Evolutionary conservation across 1,139 yeast genomes (phyloP), one percentile per base, ranked within the genome.

Genomic region (Pichia sp.): DNA sequence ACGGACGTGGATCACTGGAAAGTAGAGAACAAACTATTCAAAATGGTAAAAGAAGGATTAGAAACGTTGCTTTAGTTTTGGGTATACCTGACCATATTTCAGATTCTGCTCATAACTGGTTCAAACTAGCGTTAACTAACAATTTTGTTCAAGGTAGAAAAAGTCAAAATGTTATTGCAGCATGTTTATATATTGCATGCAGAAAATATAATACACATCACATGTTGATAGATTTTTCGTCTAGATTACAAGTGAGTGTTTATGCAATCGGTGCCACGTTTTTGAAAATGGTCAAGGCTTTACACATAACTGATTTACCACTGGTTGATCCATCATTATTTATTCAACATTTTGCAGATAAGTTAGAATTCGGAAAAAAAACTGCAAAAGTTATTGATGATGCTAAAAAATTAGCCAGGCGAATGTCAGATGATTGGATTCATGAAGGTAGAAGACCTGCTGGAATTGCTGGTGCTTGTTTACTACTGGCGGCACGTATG

Each of bases 361-460:
- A 82, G 58, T 71, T 92, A 50, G 86, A 86, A 53, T 85, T 92
- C 59, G 89, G 87, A 24, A 79, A 76, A 38, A 75, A 76, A 52
- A 82, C 80, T 46, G 76, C 82, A 38, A 83, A 82, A 59, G 96
- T 92, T 16, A 83, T 86, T 30, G 77, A 76, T 48, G 98, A 94
- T 65, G 97, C 98, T 0, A 82, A 82, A 9, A 79, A 83, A 57
- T 69, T 92, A 35, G 96, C 96, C 1, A 88, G 81, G 60, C 73
- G 96, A 58, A 92, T 92, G 99, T 76, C 90, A 23, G 78, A 82
- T 44, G 98, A 92, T 63, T 92, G 97, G 97, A 85, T 92, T 55
- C 86, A 84, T 61, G 95, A 88, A 65, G 99, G 99, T 32, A 77
- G 99, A 63, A 76, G 98, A 53, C 98, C 98, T 0, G 97, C 98